Conservation (phyloP, 2,329 filamentous ascomycete species). For the Pseudogymnoascus sp. region DNA sequence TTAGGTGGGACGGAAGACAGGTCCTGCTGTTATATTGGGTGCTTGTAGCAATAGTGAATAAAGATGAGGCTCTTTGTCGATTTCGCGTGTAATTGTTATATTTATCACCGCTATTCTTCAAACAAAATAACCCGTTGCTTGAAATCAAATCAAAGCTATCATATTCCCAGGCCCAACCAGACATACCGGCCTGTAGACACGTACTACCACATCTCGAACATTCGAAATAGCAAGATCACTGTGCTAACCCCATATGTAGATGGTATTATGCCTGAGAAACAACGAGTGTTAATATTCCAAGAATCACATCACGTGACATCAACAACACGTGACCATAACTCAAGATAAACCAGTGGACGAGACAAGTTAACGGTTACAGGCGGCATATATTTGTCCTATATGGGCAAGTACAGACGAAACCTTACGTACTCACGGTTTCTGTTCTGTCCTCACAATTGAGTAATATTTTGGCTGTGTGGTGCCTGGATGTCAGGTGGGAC, state of each 20-base stretch:
- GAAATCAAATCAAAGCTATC: not conserved
- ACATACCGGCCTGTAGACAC: too few relatives aligned
- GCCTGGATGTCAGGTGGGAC: not conserved
- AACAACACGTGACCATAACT: not conserved
- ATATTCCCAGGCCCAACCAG: not conserved
- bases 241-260: not conserved
- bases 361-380: not conserved
- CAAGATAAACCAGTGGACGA: not conserved
- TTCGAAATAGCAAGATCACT: not conserved
- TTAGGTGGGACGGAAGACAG: not conserved
- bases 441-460: not conserved
- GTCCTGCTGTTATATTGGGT: not conserved
- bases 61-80: not conserved
- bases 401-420: not conserved
- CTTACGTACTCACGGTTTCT: not conserved
- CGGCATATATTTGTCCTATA: not conserved
- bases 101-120: not conserved
- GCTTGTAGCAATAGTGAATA: not conserved
- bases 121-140: not conserved
- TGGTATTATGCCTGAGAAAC: not conserved
- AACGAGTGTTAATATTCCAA: too few relatives aligned
- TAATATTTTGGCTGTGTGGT: not conserved
- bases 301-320: not conserved
- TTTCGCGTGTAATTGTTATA: not conserved
- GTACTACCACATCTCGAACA: not conserved